Base-by-base conservation (phyloP, 1,284 basidiomycete genomes). In the Xerocomus amazonicus region DNA sequence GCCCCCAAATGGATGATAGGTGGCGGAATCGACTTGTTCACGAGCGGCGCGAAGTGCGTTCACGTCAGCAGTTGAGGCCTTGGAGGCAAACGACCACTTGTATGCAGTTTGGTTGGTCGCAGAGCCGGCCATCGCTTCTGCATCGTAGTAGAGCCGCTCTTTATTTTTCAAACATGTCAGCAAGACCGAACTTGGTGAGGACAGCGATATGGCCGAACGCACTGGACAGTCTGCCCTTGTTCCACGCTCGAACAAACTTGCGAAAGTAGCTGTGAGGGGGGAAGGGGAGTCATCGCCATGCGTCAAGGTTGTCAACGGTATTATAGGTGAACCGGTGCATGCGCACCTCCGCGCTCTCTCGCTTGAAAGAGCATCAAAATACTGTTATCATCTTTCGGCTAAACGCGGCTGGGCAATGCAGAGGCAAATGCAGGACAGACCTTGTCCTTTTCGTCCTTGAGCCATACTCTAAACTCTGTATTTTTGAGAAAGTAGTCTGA, bases 161-260 rank as follows among this genome's bases (percentile, higher is more conserved):
- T 23, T 23, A 23, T 23, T 36, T 39, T 31, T 35, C 14, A 6
- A 48, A 32, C 34, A 17, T 17, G 19, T 44, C 19, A 37, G 14
- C 29, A 9, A n/a, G 34, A 19, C 19, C 19, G 19, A 2, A 12
- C 13, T 28, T 12, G 6, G 6, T 17, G n/a, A 23, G 19, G 19
- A 23, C 4, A 23, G 19, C 9, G 28, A 1, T 27, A 3, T 42
- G 6, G 16, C 12, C 10, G 4, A 6, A 58, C 56, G 32, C 19
- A 87, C 85, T 76, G 16, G 80, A 69, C 14, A 90, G 71, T 65
- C 78, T 83, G 8, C 86, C 86, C 65, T 76, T 75, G 63, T 90
- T 91, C 88, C 88, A 90, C 29, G 79, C 80, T 78, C 89, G 89
- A 39, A 89, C 80, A 59, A 90, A 90, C 69, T 89, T 90, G 60